Evolutionary conservation across 1,284 basidiomycete species (phyloP), one percentile per base, ranked within the genome.

Genomic region (Sporisorium sorghi): DNA sequence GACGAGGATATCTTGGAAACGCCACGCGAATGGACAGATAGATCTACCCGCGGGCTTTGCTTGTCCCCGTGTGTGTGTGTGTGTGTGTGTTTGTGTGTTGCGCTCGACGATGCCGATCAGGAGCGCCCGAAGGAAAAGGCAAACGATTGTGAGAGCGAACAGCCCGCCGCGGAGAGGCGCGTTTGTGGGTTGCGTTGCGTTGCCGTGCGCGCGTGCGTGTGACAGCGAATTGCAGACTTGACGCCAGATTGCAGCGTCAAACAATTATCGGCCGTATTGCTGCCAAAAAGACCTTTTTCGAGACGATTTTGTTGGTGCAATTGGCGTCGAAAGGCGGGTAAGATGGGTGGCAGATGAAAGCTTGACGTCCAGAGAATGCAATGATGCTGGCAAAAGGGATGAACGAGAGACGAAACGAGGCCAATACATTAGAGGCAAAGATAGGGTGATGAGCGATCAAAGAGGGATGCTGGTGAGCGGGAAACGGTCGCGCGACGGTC

Each of bases 401-500:
- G 48, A 26, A 32, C 21, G 10, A 26, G 11, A 4, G 49, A 48
- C 19, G 30, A 28, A 47, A 44, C 5, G 14, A 51, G 33, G 21
- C 19, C 46, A 51, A 21, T 32, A 55, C 37, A 55, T 28, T 42
- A 35, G 24, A 37, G 47, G 33, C 6, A 63, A 58, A 26, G 32
- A 17, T 30, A 24, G 40, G 33, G 14, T 32, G 42, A 40, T 35
- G 46, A 54, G 40, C 28, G 56, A 49, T 50, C 17, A 24, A 17
- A 47, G 15, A 47, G 15, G 44, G 56, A 58, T 55, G 67, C 39
- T 62, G 65, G 66, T 61, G 54, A 35, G n/a, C 43, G 52, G 30
- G 48, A 69, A 59, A 59, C 55, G 67, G 67, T 69, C 67, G 67
- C 56, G 67, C 60, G 60, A 69, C 67, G 67, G 53, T 17, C 14